Evolutionary conservation across 2,329 filamentous ascomycete species (phyloP).

Genomic region (Fusarium sacchari): DNA sequence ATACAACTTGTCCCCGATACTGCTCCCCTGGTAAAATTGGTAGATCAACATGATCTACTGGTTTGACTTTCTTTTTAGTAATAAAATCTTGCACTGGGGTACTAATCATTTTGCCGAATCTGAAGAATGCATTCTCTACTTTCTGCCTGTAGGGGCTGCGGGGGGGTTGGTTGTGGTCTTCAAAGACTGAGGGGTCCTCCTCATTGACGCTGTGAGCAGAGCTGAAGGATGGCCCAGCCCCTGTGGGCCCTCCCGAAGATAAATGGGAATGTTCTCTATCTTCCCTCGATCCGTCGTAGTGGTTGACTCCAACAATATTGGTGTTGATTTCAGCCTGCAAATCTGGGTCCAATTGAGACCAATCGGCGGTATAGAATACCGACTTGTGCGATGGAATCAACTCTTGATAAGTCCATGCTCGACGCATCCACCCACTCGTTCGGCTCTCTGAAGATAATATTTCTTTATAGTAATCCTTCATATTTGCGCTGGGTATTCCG

Average conservation of each 20-base stretch:
- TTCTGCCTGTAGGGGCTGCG: conserved; percentile 48
- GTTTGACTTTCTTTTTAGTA: not conserved
- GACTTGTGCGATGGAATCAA: not conserved
- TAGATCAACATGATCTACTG: not conserved
- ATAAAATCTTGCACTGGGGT: conserved; percentile 56
- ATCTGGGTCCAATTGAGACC: not conserved
- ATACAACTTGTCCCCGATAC: not conserved
- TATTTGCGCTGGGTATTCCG: conserved; percentile 47
- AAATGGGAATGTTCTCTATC: not conserved
- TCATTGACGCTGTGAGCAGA: rapidly evolving
- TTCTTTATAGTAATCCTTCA: not conserved
- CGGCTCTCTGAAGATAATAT: not conserved
- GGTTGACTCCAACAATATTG: rapidly evolving
- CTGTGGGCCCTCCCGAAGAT: too few species aligned
- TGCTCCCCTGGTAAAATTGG: conserved; percentile 15
- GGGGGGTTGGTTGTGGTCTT: conserved; percentile 30
- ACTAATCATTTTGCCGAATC: conserved; percentile 57
- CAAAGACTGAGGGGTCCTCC: not conserved
- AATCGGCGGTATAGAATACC: conserved; percentile 8
- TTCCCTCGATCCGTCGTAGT: rapidly evolving
- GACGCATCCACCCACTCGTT: conserved; percentile 4
- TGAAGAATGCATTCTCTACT: conserved; percentile 56
- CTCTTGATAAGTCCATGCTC: conserved; percentile 31
- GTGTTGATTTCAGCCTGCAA: not conserved
- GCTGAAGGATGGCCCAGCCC: not conserved